Evolutionary conservation across 805 yeast species (phyloP).

Genomic region (Tetrapisispora nanseiensis): DNA sequence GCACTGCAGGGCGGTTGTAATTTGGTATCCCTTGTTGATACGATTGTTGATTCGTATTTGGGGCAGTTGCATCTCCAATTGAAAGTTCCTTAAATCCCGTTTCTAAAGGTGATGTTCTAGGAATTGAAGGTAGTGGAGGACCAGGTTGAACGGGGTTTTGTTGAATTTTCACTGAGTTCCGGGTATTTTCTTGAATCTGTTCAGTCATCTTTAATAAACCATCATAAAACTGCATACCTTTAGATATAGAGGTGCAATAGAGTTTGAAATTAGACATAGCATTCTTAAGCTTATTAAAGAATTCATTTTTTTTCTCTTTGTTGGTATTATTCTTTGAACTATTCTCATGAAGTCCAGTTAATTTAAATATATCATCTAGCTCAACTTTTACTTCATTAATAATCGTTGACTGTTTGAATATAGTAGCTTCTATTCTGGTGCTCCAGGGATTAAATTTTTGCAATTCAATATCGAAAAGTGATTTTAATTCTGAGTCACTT

Average conservation of each 20-base stretch:
- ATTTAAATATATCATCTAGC: slow-evolving; percentile 39
- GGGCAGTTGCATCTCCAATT: slow-evolving; percentile 10
- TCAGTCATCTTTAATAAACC: slow-evolving; percentile 30
- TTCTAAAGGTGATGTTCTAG: slow-evolving; percentile 1
- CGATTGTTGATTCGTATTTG: background rate
- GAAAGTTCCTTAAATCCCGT: slow-evolving; percentile 3
- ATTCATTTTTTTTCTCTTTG: slow-evolving; percentile 27
- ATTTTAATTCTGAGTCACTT: slow-evolving; percentile 46
- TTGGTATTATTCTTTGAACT: slow-evolving; percentile 30
- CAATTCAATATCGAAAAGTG: slow-evolving; percentile 60
- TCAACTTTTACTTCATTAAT: slow-evolving; percentile 37
- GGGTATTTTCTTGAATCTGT: slow-evolving; percentile 10
- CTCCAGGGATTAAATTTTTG: slow-evolving; percentile 65
- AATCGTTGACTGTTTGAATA: slow-evolving; percentile 51
- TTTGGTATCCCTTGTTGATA: background rate
- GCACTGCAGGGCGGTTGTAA: background rate
- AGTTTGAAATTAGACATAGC: slow-evolving; percentile 52
- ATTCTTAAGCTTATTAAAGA: slow-evolving; percentile 34
- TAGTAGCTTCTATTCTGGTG: slow-evolving; percentile 54
- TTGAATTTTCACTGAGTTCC: background rate
- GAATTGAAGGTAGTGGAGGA: slow-evolving; percentile 4
- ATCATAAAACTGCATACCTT: slow-evolving; percentile 56
- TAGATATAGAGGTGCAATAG: slow-evolving; percentile 47
- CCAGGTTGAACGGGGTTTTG: background rate
- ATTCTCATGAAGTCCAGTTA: slow-evolving; percentile 36